Evolutionary conservation across 139 green algal genomes (phyloP), one percentile per base, ranked within the genome.

Genomic region (Edaphochlamys debaryana): DNA sequence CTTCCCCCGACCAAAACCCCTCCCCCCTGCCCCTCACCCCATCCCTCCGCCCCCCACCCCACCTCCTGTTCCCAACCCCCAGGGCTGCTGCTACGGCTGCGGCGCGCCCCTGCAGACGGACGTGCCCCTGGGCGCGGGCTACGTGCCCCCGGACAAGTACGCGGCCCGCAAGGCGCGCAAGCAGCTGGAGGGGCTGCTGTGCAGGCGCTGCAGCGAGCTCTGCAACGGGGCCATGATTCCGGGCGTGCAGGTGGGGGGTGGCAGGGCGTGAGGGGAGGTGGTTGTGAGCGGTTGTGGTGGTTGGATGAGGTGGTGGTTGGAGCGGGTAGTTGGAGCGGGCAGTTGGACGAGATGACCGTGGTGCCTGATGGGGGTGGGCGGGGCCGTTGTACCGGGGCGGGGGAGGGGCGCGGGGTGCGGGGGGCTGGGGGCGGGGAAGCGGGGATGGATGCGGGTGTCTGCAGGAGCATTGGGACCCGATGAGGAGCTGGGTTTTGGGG

Each of bases 171-270:
- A 60, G 50, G 42, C 84, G 52, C 94, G 95, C 79, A 86, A 79
- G 34, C 95, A 98, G 79, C 85, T 95, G 23, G 78, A 92, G 64
- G 86, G 94, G 89, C 83, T 97, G 68, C 86, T 96, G 67, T 96
- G 92, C 69, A 76, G 76, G 70, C 90, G 96, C n/a, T 98, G 96
- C 88, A 86, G 92, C 67, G 88, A 85, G 32, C 87, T 98, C 37
- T 93, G 86, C 80, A 93, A 98, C 79, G 96, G 96, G 0, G 89
- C 84, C 48, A 96, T 98, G 94, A 93, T 98, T 20, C 93, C 94
- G 0, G 96, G 70, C 1, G 94, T 98, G 25, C 76, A 92, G 72
- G 72, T 79, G 72, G 72, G 50, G 2, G n/a, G 34, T 11, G n/a
- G 48, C 15, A 50, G 70, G 27, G 42, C 29, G 41, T 15, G 68